Evolutionary conservation across 306 rosid genomes (phyloP), one percentile per base, ranked within the genome.

Genomic region (Cicer pinnatifidum): DNA sequence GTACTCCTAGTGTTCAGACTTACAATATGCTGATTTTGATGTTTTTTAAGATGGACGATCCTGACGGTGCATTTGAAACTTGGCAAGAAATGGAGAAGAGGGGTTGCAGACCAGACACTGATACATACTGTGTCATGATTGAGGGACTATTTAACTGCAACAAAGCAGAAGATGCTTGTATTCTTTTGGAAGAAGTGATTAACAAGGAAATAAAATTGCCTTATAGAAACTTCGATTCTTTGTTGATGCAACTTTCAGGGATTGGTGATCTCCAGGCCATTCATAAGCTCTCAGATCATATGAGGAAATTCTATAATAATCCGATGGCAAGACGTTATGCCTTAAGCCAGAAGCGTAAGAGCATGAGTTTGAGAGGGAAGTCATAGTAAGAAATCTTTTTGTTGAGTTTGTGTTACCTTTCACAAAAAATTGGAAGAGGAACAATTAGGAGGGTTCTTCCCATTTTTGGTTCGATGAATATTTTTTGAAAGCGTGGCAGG

Each of bases 231-330:
- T 93, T 93, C 44, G 91, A 89, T 68, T 82, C 82, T 2, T 85
- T 93, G 75, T 51, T 93, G 75, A 85, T 79, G 85, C 90, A 86
- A 71, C 92, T 89, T 72, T 93, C 98, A 0, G 81, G 1, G 53
- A 73, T 84, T 70, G 98, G 97, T 77, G 83, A 89, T 85, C 94
- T 93, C 38, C 84, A 70, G 62, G 88, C 89, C 37, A 91, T 93
- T 71, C 96, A 91, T 62, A 83, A 84, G 82, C 91, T 93, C 33
- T 93, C 97, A 3, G 88, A 84, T 28, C 97, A 91, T 66, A 91
- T 91, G 97, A 93, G 90, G 54, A 88, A 73, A 76, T 91, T 88
- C 80, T 93, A 93, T 77, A 93, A 93, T 85, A 92, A 84, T 77
- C 85, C 89, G 17, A 89, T 93, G 97, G 96, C 90, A 23, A 85